Conservation (phyloP, 2,329 filamentous ascomycete genomes). For the Ascocoryne sarcoides region DNA sequence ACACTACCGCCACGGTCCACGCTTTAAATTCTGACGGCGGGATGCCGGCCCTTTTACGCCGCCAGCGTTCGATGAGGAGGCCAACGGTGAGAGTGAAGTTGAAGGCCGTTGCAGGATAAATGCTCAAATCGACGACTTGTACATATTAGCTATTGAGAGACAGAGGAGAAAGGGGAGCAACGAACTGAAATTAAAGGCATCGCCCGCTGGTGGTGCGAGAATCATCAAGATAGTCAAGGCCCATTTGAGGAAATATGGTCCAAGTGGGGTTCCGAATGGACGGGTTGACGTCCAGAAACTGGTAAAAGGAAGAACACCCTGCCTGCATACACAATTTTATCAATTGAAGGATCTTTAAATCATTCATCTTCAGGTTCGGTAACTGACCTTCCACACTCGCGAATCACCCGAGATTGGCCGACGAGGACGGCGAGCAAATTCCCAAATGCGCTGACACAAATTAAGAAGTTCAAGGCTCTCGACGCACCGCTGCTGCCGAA, state of each 20-base stretch:
- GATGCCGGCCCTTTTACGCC: constrained; percentile 42
- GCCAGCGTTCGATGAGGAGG: constrained; percentile 47
- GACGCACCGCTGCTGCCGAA: constrained; percentile 38
- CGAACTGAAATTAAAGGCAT: constrained; percentile 55
- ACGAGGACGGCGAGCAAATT: constrained; percentile 42
- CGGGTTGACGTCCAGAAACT: constrained; percentile 53
- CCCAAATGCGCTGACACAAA: constrained; percentile 39
- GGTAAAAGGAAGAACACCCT: constrained; percentile 53
- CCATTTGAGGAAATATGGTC: constrained; percentile 51
- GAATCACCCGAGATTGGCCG: constrained; percentile 45
- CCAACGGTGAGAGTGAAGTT: constrained; percentile 46
- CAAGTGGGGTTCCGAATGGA: constrained; percentile 55
- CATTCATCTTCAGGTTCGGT: background rate
- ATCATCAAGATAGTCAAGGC: constrained; percentile 50
- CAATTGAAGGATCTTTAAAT: background rate
- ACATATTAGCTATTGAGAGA: constrained; percentile 6
- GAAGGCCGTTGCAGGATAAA: constrained; percentile 53
- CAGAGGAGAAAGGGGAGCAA: constrained; percentile 1
- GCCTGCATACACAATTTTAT: constrained; percentile 30
- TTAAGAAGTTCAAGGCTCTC: constrained; percentile 36
- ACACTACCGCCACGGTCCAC: constrained; percentile 49
- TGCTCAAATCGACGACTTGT: constrained; percentile 46
- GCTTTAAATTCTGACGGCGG: constrained; percentile 44
- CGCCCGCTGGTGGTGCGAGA: constrained; percentile 49
- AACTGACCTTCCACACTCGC: constrained; percentile 40